phyloP scores from a whole-genome alignment of 352 stramenopile genomes.

The Nothophytophthora sp. region DNA sequence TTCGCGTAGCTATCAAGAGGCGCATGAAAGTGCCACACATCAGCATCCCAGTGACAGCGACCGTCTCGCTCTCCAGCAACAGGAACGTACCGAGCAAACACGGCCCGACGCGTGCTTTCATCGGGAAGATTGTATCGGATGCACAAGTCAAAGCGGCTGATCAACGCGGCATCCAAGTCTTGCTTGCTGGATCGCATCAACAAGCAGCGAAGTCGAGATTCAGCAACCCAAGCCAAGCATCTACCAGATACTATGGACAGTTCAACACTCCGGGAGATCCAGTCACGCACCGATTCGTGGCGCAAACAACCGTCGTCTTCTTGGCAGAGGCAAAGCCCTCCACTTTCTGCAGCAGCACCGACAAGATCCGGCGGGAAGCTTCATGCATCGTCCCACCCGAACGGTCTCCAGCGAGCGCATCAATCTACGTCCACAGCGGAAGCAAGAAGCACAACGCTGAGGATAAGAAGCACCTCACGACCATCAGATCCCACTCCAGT shows the following conservation, averaged over 20 bases:
- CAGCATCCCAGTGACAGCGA: not conserved
- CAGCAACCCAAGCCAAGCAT: too few relatives aligned
- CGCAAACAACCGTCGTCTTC: conserved; percentile 92
- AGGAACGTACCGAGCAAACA: conserved; percentile 83
- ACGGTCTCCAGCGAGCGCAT: conserved; percentile 90
- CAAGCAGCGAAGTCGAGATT: not conserved
- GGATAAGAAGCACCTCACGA: not conserved
- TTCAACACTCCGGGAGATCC: too few relatives aligned
- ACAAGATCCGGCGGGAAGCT: conserved; percentile 91
- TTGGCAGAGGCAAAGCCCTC: conserved; percentile 93
- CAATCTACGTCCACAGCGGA: conserved; percentile 62
- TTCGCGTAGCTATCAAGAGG: conserved; percentile 77
- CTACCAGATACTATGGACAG: too few relatives aligned
- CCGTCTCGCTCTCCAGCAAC: too few relatives aligned
- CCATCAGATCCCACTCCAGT: too few relatives aligned
- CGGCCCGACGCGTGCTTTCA: conserved; percentile 72
- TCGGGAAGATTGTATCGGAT: conserved; percentile 93
- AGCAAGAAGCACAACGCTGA: conserved; percentile 1
- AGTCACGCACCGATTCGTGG: conserved; percentile 86
- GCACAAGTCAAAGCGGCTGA: conserved; percentile 93
- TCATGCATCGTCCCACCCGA: conserved; percentile 92
- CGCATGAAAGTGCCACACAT: not conserved
- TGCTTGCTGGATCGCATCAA: conserved; percentile 71
- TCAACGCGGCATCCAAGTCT: conserved; percentile 91
- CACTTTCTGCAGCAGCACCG: conserved; percentile 91